These are phyloP conservation scores for Leptodermis oblonga DNA, from an alignment of 257 asterid species.

Conservation along the genomic window DNA sequence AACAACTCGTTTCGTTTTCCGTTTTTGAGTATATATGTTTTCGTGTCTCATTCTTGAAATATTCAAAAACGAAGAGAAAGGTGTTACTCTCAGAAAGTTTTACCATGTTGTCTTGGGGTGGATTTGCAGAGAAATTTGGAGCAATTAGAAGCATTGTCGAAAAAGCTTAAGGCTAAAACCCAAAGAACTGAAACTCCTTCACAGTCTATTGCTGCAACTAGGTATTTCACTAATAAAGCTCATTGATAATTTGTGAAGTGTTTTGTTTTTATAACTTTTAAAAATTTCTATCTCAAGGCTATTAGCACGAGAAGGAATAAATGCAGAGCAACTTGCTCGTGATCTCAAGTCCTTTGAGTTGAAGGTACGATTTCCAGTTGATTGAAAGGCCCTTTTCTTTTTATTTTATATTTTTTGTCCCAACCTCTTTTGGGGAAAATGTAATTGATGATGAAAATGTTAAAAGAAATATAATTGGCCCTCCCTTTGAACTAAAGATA, in stretches of 20 bases:
- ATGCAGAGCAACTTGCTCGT: slow-evolving; percentile 95
- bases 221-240: slow-evolving; percentile 30
- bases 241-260: neutral
- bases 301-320: slow-evolving; percentile 90
- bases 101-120: neutral
- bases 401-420: too few relatives aligned
- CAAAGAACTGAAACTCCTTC: slow-evolving; percentile 85
- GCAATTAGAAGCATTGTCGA: slow-evolving; percentile 93
- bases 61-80: neutral
- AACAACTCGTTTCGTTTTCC: neutral
- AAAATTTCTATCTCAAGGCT: slow-evolving; percentile 39
- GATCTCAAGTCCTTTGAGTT: slow-evolving; percentile 95
- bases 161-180: slow-evolving; percentile 84
- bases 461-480: neutral
- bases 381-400: neutral
- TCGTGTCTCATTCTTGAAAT: neutral
- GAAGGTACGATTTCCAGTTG: slow-evolving; percentile 41
- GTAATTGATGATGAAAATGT: neutral
- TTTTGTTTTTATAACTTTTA: neutral
- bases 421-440: too few relatives aligned
- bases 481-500: too few relatives aligned
- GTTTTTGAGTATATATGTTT: neutral
- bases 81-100: neutral
- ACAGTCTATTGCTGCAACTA: slow-evolving; percentile 90
- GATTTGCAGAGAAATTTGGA: slow-evolving; percentile 77